Evolutionary conservation across 345 rosid genomes (phyloP), one percentile per base, ranked within the genome.

Genomic region (Heritiera littoralis): DNA sequence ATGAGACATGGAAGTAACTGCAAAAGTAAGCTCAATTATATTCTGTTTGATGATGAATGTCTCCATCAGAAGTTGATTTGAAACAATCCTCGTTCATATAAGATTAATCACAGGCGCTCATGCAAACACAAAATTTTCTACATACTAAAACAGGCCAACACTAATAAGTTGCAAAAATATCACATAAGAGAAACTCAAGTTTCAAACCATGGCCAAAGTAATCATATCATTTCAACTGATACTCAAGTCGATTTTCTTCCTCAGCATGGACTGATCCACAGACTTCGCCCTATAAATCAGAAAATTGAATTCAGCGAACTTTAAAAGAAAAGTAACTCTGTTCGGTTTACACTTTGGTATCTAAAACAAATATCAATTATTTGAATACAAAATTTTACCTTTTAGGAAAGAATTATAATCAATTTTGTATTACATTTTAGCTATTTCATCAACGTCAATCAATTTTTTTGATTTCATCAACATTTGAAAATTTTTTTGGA

Each of bases 131-230:
- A 20, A 20, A 40, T 23, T 18, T 12, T 41, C n/a, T 6, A 56
- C 65, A 74, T 40, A 41, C 75, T 59, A 45, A 59, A 75, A 20
- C 41, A 59, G 59, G 43, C 14, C 43, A 61, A 64, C 41, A 23
- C 41, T 23, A 2, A 23, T 30, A 28, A 60, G 5, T 48, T 63
- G 28, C 28, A 23, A 23, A 23, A 23, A 23, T 23, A 23, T 23
- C 28, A 23, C 28, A 23, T 23, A 23, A 48, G 64, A 76, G 58
- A 10, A 49, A 63, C 46, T 59, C 56, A 38, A 13, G 60, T 38
- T 46, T 81, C 86, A 79, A 75, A 94, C 99, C 97, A 66, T 88
- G 87, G 75, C 98, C 98, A 84, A 92, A 96, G 87, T 90, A 96
- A 86, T 96, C 99, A 83, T 82, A 90, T 80, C 73, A 88, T 81